Evolutionary conservation across 768 basidiomycete genomes (phyloP).

Genomic region (Auriscalpium vulgare): DNA sequence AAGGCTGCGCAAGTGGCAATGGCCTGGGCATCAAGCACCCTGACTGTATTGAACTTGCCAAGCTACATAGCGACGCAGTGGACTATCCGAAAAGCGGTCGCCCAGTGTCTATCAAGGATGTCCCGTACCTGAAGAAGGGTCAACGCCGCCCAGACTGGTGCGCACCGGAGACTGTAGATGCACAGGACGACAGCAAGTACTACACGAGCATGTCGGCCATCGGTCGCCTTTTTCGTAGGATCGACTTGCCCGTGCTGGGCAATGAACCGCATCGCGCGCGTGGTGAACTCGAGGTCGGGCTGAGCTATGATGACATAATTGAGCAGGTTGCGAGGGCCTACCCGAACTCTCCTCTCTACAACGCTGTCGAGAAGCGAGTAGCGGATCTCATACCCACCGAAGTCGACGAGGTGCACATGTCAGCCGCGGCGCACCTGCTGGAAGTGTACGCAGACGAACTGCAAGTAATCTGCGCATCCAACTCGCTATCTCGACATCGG

Average conservation of each 20-base stretch:
- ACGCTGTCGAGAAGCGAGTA: slow-evolving; percentile 15
- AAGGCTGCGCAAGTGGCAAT: too few species aligned
- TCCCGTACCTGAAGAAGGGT: slow-evolving; percentile 35
- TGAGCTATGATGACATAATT: slow-evolving; percentile 21
- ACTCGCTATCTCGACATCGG: slow-evolving; percentile 34
- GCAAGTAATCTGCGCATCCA: slow-evolving; percentile 36
- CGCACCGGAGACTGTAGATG: slow-evolving; percentile 48
- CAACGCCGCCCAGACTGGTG: slow-evolving; percentile 51
- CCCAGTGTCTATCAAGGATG: slow-evolving; percentile 22
- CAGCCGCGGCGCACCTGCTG: slow-evolving; percentile 16
- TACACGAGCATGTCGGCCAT: slow-evolving; percentile 51
- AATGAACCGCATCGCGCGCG: slow-evolving; percentile 15
- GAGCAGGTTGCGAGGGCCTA: slow-evolving; percentile 1
- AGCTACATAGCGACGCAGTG: slow-evolving; percentile 55
- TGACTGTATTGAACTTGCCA: slow-evolving; percentile 45
- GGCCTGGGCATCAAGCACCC: slow-evolving; percentile 35
- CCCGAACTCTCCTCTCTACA: neutral
- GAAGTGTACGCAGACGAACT: slow-evolving; percentile 38
- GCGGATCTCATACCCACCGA: slow-evolving; percentile 15
- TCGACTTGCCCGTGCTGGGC: slow-evolving; percentile 39
- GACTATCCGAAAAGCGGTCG: slow-evolving; percentile 52
- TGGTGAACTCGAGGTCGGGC: slow-evolving; percentile 17
- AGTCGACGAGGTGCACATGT: neutral
- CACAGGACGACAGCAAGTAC: slow-evolving; percentile 21
- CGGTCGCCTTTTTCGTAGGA: slow-evolving; percentile 52